Base-by-base conservation (phyloP, 805 yeast species). In the Blastobotrys parvus region DNA sequence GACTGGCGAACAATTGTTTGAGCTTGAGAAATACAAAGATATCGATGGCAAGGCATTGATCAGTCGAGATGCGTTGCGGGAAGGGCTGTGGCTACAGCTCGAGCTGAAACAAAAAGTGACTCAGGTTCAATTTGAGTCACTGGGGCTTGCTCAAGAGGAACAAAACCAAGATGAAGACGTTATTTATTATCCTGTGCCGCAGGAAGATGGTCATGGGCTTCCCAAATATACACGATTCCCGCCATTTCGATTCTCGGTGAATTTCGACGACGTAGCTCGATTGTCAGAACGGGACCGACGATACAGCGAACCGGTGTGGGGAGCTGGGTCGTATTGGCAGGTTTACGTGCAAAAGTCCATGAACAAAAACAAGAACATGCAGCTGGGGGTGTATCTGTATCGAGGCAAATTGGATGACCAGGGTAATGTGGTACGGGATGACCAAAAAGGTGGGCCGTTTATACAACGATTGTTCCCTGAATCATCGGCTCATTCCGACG, bases 321-420 rank as follows among this genome's bases (percentile, higher is more conserved):
- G 74, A 51, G 78, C 78, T n/a, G 80, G 80, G 0, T 73, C 79
- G 8, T 72, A 69, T 50, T 75, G 80, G 80, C 74, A 72, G 48
- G 55, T 75, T 6, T 75, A 75, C 52, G 59, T 74, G 25, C 80
- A 75, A 45, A 75, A 72, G 49, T 68, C 69, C 31, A 61, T 63
- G 18, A 58, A 61, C 36, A 67, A 67, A 44, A 62, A 66, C 43
- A 66, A 70, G 22, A 19, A 23, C 2, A 67, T 56, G 46, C 79
- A 75, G 47, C 67, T 75, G 54, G 80, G 80, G 4, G 79, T 75
- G 6, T 75, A 75, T 53, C 54, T 75, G 33, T 79, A 75, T 48
- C 55, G 80, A 34, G 77, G 77, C 1, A 62, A 60, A 21, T 31
- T 44, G n/a, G 49, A 47, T 38, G 16, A 20, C 16, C 21, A 13